Base-by-base conservation (phyloP, 805 yeast species). In the Kazachstania taianensis region DNA sequence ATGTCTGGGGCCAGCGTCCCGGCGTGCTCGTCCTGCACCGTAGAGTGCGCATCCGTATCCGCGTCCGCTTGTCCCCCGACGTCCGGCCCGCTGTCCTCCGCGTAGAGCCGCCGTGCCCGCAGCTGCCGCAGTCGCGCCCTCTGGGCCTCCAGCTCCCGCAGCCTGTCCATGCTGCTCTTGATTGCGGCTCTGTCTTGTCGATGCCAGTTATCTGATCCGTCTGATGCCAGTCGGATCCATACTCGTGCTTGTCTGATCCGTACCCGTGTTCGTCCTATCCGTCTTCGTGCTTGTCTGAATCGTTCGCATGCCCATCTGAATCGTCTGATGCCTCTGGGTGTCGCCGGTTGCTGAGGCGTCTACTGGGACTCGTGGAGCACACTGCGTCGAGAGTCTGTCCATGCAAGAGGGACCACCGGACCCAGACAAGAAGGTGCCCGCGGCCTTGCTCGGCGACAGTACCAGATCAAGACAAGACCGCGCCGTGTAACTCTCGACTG, bases 101-200 rank as follows among this genome's bases (percentile, higher is more conserved):
- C 8, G 4, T n/a, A 9, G 25, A 22, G 68, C 22, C 79, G 50
- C 44, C 64, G 67, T 26, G 62, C 63, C 24, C 74, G 56, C n/a
- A 76, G 60, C 50, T 70, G 73, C 22, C 71, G 72, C 23, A 76
- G 52, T 36, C 67, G 63, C 30, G 63, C 67, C 38, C 65, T 59
- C 43, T 75, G 73, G 36, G 70, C 72, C 46, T 75, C 80, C 29
- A 76, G 67, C 33, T 59, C 66, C 25, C 54, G 42, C 41, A 70
- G 48, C 32, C 59, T 47, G 27, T 59, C 53, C 43, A 55, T 57
- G 47, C 10, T 26, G 25, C 4, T n/a, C 25, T 9, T 3, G 12
- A 22, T 9, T 22, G 4, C 12, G 12, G 4, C 25, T 9, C 25
- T 4, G 12, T 2, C 25, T 9, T 3, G 12, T 22, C 25, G 4